Base-by-base conservation (phyloP, 2,329 filamentous ascomycete genomes). In the Cryoendolithus antarcticus region DNA sequence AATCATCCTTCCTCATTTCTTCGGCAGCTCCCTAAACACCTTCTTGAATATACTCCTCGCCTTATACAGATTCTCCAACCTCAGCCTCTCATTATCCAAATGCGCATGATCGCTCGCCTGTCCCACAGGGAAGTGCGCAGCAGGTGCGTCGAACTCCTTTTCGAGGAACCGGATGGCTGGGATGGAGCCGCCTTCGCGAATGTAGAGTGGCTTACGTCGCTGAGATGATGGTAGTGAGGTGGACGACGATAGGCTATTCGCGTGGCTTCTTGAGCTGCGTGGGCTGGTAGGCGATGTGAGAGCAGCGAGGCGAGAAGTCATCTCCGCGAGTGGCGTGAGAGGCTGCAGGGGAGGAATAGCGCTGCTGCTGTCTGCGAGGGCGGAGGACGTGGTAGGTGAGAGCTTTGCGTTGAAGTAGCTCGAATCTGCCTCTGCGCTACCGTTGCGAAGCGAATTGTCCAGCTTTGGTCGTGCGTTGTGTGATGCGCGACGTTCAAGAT, bases 71-170 rank as follows among this genome's bases (percentile, higher is more conserved):
- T 98, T 98, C 50, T 83, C 65, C 40, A 98, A 67, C 38, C 91
- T 71, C 59, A 98, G 66, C n/a, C 91, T 67, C 70, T 98, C 91
- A 54, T 98, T 96, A 55, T 93, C 85, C 61, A 98, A 63, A 72
- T 98, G 91, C 11, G 89, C 91, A 37, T 80, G 80, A 55, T 98
- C 91, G 51, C 85, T 95, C 9, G 89, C 86, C 62, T 95, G 86
- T 0, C 93, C 93, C 54, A 88, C 95, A 0, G 91, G 93, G 28
- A 98, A 63, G 60, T 96, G 88, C 1, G 89, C 89, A 0, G 89
- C 89, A 0, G 88, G 86, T 0, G 91, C 91, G 2, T 73, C 72
- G 56, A 96, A 95, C 53, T 93, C 86, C 64, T 94, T 94, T 60
- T 96, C 89, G 30, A 96, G 58, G 56, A 96, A 96, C 5, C 91